These are phyloP conservation scores for Xerocomellus dryophilus DNA, from an alignment of 768 basidiomycete genomes.

Conservation along the genomic window DNA sequence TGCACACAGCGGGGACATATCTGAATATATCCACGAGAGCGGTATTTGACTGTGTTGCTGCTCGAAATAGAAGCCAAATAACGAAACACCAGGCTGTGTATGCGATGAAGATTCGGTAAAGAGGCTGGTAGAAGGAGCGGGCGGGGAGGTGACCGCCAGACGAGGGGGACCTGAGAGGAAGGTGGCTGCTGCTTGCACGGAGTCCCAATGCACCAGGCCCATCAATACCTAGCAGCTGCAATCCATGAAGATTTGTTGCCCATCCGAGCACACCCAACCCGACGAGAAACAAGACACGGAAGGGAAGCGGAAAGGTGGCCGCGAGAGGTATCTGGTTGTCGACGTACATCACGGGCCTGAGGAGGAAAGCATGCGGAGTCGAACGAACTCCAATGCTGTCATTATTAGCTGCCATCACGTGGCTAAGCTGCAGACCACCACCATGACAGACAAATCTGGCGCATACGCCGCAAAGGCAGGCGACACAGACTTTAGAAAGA, in stretches of 20 bases:
- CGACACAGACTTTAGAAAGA: constrained; percentile 80
- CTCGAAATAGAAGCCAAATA: constrained; percentile 70
- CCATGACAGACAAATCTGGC: constrained; percentile 33
- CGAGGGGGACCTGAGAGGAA: constrained; percentile 23
- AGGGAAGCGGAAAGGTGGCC: constrained; percentile 80
- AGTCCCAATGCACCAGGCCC: constrained; percentile 69
- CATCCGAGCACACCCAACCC: constrained; percentile 84
- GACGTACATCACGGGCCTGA: constrained; percentile 30
- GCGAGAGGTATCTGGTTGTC: constrained; percentile 47
- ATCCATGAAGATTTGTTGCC: constrained; percentile 90
- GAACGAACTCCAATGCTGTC: not conserved
- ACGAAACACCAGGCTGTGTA: constrained; percentile 60
- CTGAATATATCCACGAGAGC: constrained; percentile 70
- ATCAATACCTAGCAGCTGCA: constrained; percentile 73
- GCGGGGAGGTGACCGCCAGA: constrained; percentile 27
- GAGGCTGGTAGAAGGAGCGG: constrained; percentile 47
- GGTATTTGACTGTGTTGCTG: constrained; percentile 54
- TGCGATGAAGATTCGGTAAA: constrained; percentile 64
- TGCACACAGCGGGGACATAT: constrained; percentile 69
- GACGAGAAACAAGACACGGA: constrained; percentile 78
- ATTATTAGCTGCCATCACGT: not conserved
- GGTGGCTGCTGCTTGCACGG: constrained; percentile 7
- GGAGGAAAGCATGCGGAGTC: no score
- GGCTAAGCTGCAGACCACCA: not conserved
- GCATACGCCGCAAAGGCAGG: constrained; percentile 38